A percentile compares a stretch with the other conserved stretches of the same genome.
phyloP scores from a whole-genome alignment of 1,284 basidiomycete species.

The Vanrija sp. region DNA sequence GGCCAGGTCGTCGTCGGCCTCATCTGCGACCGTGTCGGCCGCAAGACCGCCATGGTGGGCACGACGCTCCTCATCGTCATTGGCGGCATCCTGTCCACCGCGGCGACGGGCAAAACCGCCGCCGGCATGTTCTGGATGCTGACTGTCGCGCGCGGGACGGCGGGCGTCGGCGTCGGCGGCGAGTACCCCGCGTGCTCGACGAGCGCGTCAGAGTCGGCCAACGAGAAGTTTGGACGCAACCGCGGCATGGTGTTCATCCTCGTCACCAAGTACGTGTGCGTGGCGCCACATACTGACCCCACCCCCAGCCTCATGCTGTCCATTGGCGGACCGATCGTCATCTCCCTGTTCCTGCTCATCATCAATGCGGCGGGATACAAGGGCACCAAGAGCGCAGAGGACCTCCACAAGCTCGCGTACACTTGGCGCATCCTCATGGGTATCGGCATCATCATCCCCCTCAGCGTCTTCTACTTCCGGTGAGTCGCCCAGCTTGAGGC shows the following conservation, averaged over 20 bases:
- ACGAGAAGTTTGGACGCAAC: slow-evolving; percentile 61
- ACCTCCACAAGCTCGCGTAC: slow-evolving; percentile 61
- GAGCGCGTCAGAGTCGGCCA: slow-evolving; percentile 65
- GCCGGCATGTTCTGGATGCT: slow-evolving; percentile 67
- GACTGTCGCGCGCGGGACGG: slow-evolving; percentile 66
- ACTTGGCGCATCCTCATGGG: slow-evolving; percentile 75
- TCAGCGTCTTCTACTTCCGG: slow-evolving; percentile 58
- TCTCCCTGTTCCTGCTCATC: slow-evolving; percentile 67
- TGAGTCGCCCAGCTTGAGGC: neutral
- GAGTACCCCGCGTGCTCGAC: slow-evolving; percentile 72
- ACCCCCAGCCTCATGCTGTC: slow-evolving; percentile 33
- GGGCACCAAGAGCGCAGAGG: slow-evolving; percentile 54
- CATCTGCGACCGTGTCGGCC: slow-evolving; percentile 66
- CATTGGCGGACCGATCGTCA: slow-evolving; percentile 66
- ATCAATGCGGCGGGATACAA: slow-evolving; percentile 44
- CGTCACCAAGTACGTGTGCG: slow-evolving; percentile 58
- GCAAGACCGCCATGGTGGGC: slow-evolving; percentile 65
- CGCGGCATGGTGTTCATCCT: slow-evolving; percentile 71
- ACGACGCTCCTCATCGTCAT: slow-evolving; percentile 68
- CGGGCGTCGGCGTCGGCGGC: slow-evolving; percentile 63
- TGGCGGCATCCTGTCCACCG: slow-evolving; percentile 69
- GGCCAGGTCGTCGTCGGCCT: slow-evolving; percentile 51
- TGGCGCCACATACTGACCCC: neutral
- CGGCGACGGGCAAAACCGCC: slow-evolving; percentile 57
- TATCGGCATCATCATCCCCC: slow-evolving; percentile 63